phyloP scores from a whole-genome alignment of 1,284 basidiomycete species.

The Naganishia sp. region DNA sequence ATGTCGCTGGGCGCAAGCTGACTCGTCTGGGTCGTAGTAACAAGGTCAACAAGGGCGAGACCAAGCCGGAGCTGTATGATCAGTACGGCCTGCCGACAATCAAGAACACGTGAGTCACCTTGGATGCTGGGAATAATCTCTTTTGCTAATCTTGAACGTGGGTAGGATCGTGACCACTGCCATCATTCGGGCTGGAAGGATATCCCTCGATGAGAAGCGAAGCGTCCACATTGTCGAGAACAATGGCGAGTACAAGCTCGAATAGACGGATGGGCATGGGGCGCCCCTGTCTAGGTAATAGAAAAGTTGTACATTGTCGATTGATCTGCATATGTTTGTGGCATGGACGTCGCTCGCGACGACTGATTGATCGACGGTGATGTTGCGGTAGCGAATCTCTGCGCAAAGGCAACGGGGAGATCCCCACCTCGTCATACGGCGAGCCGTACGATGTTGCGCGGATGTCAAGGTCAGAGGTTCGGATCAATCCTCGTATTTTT shows the following conservation, averaged over 20 bases:
- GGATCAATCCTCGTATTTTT: too few species aligned
- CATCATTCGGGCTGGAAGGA: conserved; percentile 84
- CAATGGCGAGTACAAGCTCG: conserved; percentile 66
- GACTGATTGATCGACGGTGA: too few species aligned
- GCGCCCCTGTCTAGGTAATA: not conserved
- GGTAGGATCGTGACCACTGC: conserved; percentile 85
- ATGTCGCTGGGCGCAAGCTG: not conserved
- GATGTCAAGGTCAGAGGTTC: too few species aligned
- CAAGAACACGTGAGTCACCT: conserved; percentile 53
- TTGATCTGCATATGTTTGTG: too few species aligned
- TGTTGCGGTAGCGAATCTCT: too few species aligned
- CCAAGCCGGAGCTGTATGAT: conserved; percentile 70
- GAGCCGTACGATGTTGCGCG: too few species aligned
- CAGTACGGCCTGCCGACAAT: conserved; percentile 80
- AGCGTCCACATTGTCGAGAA: conserved; percentile 71
- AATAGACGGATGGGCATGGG: conserved; percentile 53
- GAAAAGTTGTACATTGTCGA: not conserved
- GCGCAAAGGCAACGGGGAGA: too few species aligned
- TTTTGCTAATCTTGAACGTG: not conserved
- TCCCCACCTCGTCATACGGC: too few species aligned
- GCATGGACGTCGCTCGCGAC: too few species aligned
- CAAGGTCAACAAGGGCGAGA: conserved; percentile 68
- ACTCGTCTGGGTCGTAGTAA: conserved; percentile 11
- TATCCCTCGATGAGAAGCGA: conserved; percentile 82
- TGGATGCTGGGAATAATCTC: not conserved